Evolutionary conservation across 1,284 basidiomycete genomes (phyloP).

Genomic region (Ustilago tritici): DNA sequence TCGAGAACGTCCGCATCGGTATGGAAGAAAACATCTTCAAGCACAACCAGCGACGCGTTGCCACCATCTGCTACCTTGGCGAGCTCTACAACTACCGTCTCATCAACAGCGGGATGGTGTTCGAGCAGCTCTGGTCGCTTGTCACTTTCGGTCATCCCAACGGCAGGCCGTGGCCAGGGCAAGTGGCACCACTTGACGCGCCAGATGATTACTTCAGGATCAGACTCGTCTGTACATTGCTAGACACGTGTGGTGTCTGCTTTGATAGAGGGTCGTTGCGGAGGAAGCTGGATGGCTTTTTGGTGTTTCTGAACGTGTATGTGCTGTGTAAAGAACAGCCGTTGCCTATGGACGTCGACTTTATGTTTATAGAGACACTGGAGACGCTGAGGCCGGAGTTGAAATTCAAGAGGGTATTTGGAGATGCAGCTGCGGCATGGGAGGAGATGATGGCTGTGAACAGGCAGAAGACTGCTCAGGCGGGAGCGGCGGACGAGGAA

Average conservation of each 20-base stretch:
- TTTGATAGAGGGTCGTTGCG: constrained; percentile 91
- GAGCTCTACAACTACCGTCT: constrained; percentile 98
- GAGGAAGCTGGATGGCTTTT: constrained; percentile 90
- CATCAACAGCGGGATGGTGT: constrained; percentile 86
- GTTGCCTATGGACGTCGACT: constrained; percentile 95
- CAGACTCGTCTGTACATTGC: constrained; percentile 87
- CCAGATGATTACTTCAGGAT: constrained; percentile 96
- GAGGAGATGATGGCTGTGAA: constrained; percentile 83
- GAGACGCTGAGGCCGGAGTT: constrained; percentile 72
- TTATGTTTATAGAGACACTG: constrained; percentile 92
- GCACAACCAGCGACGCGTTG: constrained; percentile 90
- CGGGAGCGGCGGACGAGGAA: constrained; percentile 7
- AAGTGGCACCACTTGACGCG: constrained; percentile 83
- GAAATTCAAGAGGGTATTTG: constrained; percentile 77
- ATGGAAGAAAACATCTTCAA: constrained; percentile 92
- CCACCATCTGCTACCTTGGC: constrained; percentile 91
- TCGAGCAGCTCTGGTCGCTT: constrained; percentile 93
- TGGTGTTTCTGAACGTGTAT: constrained; percentile 95
- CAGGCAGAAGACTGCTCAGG: constrained; percentile 18
- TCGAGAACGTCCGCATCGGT: constrained; percentile 90
- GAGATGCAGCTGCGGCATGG: constrained; percentile 85
- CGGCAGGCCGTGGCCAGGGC: constrained; percentile 85
- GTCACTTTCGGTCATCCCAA: constrained; percentile 97
- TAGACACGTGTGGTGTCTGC: constrained; percentile 97
- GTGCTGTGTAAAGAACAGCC: constrained; percentile 82